Percentiles rank a stretch among this genome's conserved stretches.
phyloP scores from a whole-genome alignment of 371 early-diverging fungal species.

The Smittium mucronatum region DNA sequence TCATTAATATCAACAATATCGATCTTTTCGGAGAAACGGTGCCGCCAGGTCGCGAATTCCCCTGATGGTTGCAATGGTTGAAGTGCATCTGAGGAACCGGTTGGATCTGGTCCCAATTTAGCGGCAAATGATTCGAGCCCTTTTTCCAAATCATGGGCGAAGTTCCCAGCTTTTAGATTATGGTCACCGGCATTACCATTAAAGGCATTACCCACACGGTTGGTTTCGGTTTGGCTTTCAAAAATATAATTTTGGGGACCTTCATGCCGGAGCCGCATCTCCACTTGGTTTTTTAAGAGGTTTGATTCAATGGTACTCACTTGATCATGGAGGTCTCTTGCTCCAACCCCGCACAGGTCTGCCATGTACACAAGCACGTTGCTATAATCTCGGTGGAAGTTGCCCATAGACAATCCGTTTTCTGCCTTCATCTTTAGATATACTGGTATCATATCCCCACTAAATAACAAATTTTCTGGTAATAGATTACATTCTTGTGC shows the following conservation, averaged over 20 bases:
- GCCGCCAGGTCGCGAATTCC: too few relatives aligned
- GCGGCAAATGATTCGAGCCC: neutral
- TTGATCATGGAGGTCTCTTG: neutral
- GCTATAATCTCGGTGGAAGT: neutral
- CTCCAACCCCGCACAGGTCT: neutral
- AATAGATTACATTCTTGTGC: neutral
- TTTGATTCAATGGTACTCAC: neutral
- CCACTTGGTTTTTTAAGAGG: neutral
- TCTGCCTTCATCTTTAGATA: neutral
- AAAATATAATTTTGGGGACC: neutral
- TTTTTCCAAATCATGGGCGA: neutral
- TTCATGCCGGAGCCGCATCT: neutral
- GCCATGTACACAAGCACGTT: constrained; percentile 4
- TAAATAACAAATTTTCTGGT: neutral
- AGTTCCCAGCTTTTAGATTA: too few relatives aligned
- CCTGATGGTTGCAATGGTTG: too few relatives aligned
- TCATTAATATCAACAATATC: neutral
- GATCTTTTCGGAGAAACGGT: neutral
- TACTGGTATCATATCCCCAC: constrained; percentile 5
- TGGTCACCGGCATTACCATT: too few relatives aligned
- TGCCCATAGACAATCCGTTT: neutral
- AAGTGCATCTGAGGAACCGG: neutral
- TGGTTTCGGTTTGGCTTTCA: too few relatives aligned
- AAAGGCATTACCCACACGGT: too few relatives aligned
- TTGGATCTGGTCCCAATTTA: neutral